Evolutionary conservation across 306 rosid genomes (phyloP).

Genomic region (Quercus suber): DNA sequence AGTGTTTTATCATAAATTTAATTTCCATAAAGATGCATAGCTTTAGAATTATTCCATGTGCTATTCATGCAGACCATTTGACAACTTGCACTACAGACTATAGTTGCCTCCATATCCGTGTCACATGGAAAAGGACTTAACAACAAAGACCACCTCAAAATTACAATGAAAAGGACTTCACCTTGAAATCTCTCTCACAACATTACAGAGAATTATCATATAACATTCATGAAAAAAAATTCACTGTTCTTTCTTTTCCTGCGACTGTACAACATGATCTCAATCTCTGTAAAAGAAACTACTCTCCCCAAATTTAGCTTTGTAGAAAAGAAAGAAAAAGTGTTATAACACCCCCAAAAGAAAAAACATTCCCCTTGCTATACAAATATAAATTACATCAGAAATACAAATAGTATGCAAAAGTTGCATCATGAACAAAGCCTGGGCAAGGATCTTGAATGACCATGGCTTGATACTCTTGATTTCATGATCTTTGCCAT

Average conservation of each 20-base stretch:
- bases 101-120: neutral
- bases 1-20: neutral
- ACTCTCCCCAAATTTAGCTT: slow-evolving; percentile 23
- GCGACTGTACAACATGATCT: neutral
- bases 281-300: slow-evolving; percentile 1
- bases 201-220: slow-evolving; percentile 2
- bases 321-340: slow-evolving; percentile 18
- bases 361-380: slow-evolving; percentile 36
- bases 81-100: slow-evolving; percentile 24
- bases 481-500: slow-evolving; percentile 76
- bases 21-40: neutral
- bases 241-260: slow-evolving; percentile 32
- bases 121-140: neutral
- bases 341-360: slow-evolving; percentile 20
- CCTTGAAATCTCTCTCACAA: slow-evolving; percentile 10
- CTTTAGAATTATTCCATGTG: neutral
- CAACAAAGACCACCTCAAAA: neutral
- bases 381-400: slow-evolving; percentile 38
- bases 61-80: neutral
- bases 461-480: slow-evolving; percentile 47
- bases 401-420: slow-evolving; percentile 13
- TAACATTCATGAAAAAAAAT: slow-evolving; percentile 21
- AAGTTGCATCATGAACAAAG: slow-evolving; percentile 60
- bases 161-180: slow-evolving; percentile 32
- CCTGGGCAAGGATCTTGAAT: slow-evolving; percentile 74